phyloP scores from a whole-genome alignment of 805 yeast genomes.

The Candida ovalis region DNA sequence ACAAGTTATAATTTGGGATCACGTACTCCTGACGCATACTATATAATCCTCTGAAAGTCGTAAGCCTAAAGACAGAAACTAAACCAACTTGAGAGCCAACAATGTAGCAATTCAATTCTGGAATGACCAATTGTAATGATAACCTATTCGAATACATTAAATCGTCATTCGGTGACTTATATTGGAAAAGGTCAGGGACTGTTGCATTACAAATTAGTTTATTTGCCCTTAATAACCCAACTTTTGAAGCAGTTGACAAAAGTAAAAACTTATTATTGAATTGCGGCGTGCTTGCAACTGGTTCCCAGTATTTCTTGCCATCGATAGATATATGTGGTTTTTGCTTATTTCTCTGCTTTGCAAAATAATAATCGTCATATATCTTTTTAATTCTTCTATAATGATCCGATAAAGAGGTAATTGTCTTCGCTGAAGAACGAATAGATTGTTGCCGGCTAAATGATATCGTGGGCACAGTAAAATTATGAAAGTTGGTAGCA shows the following conservation, averaged over 20 bases:
- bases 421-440: constrained; percentile 6
- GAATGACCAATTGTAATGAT: constrained; percentile 32
- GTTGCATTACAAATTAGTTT: constrained; percentile 46
- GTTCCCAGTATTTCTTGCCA: constrained; percentile 29
- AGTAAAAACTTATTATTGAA: constrained; percentile 33
- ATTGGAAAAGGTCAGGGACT: constrained; percentile 38
- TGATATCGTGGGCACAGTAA: constrained; percentile 24
- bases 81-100: constrained; percentile 42
- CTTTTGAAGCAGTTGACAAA: constrained; percentile 40
- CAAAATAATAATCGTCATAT: constrained; percentile 27
- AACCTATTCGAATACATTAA: constrained; percentile 26
- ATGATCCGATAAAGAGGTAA: constrained; percentile 25
- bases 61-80: constrained; percentile 39
- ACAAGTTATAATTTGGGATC: constrained; percentile 29
- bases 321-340: constrained; percentile 25
- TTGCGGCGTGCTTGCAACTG: constrained; percentile 13
- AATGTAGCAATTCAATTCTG: constrained; percentile 37
- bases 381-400: constrained; percentile 26
- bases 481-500: constrained; percentile 30
- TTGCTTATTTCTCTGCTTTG: constrained; percentile 17
- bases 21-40: constrained; percentile 42
- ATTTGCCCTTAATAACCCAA: constrained; percentile 44
- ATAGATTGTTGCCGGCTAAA: constrained; percentile 14
- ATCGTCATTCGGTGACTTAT: constrained; percentile 35
- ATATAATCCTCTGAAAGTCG: constrained; percentile 38